These are phyloP conservation scores for Neoascochyta sp. DNA, from an alignment of 2,329 filamentous ascomycete species.

Conservation along the genomic window DNA sequence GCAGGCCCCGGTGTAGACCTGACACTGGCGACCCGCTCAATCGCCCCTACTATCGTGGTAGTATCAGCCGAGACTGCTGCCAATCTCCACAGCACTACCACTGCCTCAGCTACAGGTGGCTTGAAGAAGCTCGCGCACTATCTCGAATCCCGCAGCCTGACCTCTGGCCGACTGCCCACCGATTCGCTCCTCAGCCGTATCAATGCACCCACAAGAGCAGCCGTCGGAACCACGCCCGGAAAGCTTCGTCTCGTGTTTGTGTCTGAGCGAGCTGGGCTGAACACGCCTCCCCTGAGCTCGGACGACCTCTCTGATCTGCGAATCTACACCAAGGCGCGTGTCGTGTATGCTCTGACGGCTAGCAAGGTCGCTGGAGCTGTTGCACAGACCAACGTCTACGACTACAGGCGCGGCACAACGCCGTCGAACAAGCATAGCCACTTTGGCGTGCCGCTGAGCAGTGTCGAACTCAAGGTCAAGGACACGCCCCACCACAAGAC, in stretches of 20 bases:
- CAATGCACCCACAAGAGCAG: conserved; percentile 57
- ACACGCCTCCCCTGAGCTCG: conserved; percentile 62
- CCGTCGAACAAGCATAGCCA: conserved; percentile 51
- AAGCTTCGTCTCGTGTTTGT: conserved; percentile 79
- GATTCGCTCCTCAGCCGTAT: conserved; percentile 61
- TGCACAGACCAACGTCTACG: conserved; percentile 81
- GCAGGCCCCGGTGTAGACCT: conserved; percentile 71
- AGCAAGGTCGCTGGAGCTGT: conserved; percentile 83
- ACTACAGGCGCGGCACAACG: conserved; percentile 63
- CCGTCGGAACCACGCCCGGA: conserved; percentile 60
- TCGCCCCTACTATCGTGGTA: conserved; percentile 79
- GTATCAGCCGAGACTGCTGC: conserved; percentile 71
- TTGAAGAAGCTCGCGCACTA: conserved; percentile 67
- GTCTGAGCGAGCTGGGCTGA: conserved; percentile 65
- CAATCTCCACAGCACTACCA: conserved; percentile 62
- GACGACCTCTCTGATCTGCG: conserved; percentile 74
- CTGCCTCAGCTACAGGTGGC: conserved; percentile 57
- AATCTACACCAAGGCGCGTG: conserved; percentile 71
- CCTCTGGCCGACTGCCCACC: conserved; percentile 70
- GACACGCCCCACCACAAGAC: conserved; percentile 61
- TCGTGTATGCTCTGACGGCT: conserved; percentile 81
- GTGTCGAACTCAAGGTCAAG: conserved; percentile 71
- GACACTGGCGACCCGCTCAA: conserved; percentile 64
- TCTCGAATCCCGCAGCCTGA: conserved; percentile 66
- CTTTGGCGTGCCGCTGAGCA: conserved; percentile 78